Conservation (phyloP, 2,329 filamentous ascomycete genomes). For the Talaromyces verruculosus region DNA sequence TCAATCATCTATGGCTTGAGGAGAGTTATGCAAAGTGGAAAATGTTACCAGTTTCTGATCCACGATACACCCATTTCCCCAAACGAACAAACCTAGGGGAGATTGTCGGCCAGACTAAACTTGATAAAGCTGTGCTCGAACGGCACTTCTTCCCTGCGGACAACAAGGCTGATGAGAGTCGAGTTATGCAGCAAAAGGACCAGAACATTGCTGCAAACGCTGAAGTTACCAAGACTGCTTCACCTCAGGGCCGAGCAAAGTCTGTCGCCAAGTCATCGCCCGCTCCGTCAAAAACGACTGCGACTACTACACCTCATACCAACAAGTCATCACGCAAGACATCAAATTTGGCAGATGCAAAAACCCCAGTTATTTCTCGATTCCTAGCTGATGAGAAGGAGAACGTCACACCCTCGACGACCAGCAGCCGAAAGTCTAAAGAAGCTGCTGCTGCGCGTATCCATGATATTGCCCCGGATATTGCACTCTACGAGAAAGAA, state of each 20-base stretch:
- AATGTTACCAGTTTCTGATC: constrained; percentile 68
- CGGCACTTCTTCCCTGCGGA: constrained; percentile 61
- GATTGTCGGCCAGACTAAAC: constrained; percentile 82
- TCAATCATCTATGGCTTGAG: constrained; percentile 97
- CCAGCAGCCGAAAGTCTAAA: constrained; percentile 82
- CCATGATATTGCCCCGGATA: constrained; percentile 76
- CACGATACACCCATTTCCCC: constrained; percentile 83
- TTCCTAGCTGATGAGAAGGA: constrained; percentile 68
- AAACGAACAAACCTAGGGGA: constrained; percentile 87
- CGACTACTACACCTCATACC: constrained; percentile 22
- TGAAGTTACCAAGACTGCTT: constrained; percentile 18
- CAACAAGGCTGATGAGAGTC: constrained; percentile 25
- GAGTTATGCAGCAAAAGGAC: constrained; percentile 39
- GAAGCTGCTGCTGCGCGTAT: constrained; percentile 75
- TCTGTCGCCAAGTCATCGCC: constrained; percentile 23
- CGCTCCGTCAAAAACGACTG: constrained; percentile 7
- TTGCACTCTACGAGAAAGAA: constrained; percentile 89
- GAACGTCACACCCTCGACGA: constrained; percentile 76
- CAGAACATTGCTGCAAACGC: constrained; percentile 32
- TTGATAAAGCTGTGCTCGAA: constrained; percentile 72
- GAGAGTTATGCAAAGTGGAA: constrained; percentile 93
- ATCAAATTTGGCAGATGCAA: constrained; percentile 35
- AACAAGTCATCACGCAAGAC: constrained; percentile 31
- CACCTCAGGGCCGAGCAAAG: constrained; percentile 27
- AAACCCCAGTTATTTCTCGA: constrained; percentile 56